Evolutionary conservation across 139 green algal genomes (phyloP).

Genomic region (Desmodesmus armatus): DNA sequence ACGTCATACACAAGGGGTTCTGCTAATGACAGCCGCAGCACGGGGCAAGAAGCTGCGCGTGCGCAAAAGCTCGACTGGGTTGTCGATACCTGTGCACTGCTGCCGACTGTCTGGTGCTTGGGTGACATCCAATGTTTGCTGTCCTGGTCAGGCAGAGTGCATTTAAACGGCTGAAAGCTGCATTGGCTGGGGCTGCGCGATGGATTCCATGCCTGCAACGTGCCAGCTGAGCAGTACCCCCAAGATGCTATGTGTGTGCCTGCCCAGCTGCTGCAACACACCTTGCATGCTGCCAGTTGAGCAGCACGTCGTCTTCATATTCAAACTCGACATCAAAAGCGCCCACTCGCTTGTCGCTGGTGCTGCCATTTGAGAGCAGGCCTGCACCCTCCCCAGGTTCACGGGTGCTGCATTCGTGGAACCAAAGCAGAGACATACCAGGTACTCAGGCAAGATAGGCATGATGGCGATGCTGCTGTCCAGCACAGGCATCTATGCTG

Average conservation of each 20-base stretch:
- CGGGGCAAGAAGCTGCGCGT: no score
- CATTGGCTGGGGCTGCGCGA: neutral
- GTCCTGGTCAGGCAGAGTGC: no score
- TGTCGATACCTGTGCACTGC: no score
- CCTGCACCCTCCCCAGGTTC: slow-evolving; percentile 2
- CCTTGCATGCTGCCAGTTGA: slow-evolving; percentile 24
- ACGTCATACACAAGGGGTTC: no score
- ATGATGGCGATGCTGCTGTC: no score
- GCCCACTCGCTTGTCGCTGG: neutral
- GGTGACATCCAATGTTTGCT: no score
- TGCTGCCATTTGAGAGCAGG: neutral
- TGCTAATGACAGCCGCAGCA: no score
- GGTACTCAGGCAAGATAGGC: no score
- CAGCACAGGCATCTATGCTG: no score
- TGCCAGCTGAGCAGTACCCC: neutral
- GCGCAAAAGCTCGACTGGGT: no score
- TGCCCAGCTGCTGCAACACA: slow-evolving; percentile 2
- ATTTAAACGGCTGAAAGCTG: no score
- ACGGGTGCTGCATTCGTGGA: slow-evolving; percentile 33
- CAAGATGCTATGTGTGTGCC: neutral
- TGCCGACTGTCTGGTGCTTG: no score
- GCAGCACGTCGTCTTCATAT: slow-evolving; percentile 6
- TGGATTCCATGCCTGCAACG: neutral
- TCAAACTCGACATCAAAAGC: slow-evolving; percentile 39
- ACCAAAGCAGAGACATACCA: neutral